phyloP scores from a whole-genome alignment of 495 filamentous ascomycete species.

The Penicillium paradoxum region DNA sequence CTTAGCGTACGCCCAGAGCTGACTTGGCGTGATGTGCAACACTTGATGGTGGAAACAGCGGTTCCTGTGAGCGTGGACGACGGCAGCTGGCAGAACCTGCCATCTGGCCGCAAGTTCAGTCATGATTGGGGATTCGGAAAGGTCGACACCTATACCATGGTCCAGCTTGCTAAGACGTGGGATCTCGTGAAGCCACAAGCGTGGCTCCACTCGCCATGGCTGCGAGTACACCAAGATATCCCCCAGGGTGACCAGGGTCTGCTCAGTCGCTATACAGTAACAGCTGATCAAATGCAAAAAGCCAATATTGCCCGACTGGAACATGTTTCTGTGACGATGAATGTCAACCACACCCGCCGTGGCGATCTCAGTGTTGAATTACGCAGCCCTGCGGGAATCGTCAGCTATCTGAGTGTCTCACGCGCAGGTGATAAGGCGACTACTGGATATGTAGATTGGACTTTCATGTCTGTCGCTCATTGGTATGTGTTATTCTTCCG shows the following conservation, averaged over 20 bases:
- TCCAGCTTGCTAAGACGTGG: constrained; percentile 82
- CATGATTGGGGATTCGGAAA: constrained; percentile 96
- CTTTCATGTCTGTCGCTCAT: constrained; percentile 96
- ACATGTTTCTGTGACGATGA: constrained; percentile 98
- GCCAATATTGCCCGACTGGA: constrained; percentile 85
- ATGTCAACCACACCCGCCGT: constrained; percentile 76
- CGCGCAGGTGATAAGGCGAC: constrained; percentile 58
- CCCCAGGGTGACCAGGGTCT: constrained; percentile 83
- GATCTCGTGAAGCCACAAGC: constrained; percentile 92
- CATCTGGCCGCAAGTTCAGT: constrained; percentile 79
- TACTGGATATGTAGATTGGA: constrained; percentile 90
- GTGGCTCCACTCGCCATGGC: constrained; percentile 90
- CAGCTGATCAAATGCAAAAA: constrained; percentile 62
- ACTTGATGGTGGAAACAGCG: constrained; percentile 78
- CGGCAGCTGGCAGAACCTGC: constrained; percentile 73
- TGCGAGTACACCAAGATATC: constrained; percentile 79
- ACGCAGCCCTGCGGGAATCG: constrained; percentile 72
- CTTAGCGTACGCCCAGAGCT: constrained; percentile 81
- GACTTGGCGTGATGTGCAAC: constrained; percentile 92
- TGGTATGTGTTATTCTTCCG: constrained; percentile 55
- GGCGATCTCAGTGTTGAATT: constrained; percentile 93
- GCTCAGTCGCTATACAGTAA: constrained; percentile 71
- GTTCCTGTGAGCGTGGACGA: constrained; percentile 73
- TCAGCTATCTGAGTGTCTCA: constrained; percentile 76
- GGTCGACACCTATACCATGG: constrained; percentile 78